These are phyloP conservation scores for Wickerhamomyces pijperi DNA, from an alignment of 805 yeast species.

Conservation along the genomic window DNA sequence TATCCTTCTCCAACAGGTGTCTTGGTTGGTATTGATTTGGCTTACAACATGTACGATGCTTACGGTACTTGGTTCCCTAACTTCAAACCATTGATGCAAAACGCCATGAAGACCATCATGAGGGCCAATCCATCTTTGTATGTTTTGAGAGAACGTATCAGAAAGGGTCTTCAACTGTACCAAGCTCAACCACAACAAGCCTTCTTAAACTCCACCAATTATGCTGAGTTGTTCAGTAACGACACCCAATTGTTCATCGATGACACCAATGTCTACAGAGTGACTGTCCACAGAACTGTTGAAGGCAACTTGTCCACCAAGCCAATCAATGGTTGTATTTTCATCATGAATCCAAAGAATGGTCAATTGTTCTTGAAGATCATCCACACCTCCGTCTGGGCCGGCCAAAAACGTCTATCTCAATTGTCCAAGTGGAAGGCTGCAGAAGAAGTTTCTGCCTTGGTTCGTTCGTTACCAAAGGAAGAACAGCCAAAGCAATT, in stretches of 20 bases:
- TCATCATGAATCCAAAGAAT: conserved; percentile 79
- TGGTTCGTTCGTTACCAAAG: conserved; percentile 76
- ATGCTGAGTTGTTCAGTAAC: conserved; percentile 77
- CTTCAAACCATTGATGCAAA: conserved; percentile 76
- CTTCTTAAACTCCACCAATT: conserved; percentile 77
- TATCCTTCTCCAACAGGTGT: conserved; percentile 93
- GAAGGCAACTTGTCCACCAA: conserved; percentile 90
- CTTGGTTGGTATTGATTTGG: conserved; percentile 82
- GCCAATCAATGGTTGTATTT: conserved; percentile 88
- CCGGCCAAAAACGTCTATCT: conserved; percentile 89
- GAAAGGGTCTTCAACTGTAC: conserved; percentile 88
- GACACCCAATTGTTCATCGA: conserved; percentile 83
- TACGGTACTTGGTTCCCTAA: conserved; percentile 99
- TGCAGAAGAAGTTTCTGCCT: conserved; percentile 93
- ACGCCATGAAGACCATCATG: conserved; percentile 89
- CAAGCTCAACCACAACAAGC: conserved; percentile 93
- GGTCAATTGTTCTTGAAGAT: conserved; percentile 86
- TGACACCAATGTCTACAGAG: conserved; percentile 90
- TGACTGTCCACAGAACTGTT: conserved; percentile 78
- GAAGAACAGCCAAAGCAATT: conserved; percentile 94
- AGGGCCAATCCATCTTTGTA: conserved; percentile 88
- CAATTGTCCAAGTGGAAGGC: conserved; percentile 97
- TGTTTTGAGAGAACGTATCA: conserved; percentile 83
- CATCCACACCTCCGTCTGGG: conserved; percentile 91
- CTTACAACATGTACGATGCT: conserved; percentile 92